A percentile compares a stretch with the other conserved stretches of the same genome.
Conservation (phyloP, 768 basidiomycete species). For the Boletellus ananiceps region DNA sequence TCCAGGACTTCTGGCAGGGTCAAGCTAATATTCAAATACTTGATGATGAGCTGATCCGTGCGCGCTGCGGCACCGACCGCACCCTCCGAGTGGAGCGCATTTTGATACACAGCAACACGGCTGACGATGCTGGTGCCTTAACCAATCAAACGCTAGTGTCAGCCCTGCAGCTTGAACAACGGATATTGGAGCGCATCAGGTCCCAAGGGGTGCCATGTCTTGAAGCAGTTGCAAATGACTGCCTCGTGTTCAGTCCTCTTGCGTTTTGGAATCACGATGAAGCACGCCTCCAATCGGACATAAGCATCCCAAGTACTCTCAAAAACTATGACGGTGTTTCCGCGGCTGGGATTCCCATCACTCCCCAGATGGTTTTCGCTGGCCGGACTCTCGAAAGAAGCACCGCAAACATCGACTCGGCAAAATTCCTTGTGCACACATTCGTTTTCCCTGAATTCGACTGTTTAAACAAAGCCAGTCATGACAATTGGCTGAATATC, state of each 20-base stretch:
- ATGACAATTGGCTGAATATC: constrained; percentile 57
- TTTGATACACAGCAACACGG: constrained; percentile 52
- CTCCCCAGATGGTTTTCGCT: constrained; percentile 73
- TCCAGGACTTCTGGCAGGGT: constrained; percentile 69
- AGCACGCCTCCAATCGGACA: constrained; percentile 46
- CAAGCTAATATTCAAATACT: constrained; percentile 58
- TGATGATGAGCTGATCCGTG: constrained; percentile 66
- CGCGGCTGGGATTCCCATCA: constrained; percentile 59
- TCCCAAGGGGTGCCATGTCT: constrained; percentile 50
- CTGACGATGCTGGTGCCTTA: constrained; percentile 46
- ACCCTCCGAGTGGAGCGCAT: constrained; percentile 77
- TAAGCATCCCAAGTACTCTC: constrained; percentile 57
- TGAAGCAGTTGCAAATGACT: constrained; percentile 46
- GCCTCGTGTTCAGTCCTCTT: constrained; percentile 69
- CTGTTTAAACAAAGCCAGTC: constrained; percentile 60
- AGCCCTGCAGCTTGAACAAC: constrained; percentile 59
- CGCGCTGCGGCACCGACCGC: constrained; percentile 63
- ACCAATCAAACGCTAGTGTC: constrained; percentile 59
- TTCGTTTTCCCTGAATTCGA: constrained; percentile 78
- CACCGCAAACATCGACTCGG: constrained; percentile 51
- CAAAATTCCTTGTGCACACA: constrained; percentile 70
- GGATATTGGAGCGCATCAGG: constrained; percentile 44
- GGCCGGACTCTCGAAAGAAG: constrained; percentile 55
- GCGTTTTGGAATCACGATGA: constrained; percentile 71
- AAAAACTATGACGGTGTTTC: constrained; percentile 48